Conservation (phyloP, 2,329 filamentous ascomycete genomes). For the Byssothecium circinans region DNA sequence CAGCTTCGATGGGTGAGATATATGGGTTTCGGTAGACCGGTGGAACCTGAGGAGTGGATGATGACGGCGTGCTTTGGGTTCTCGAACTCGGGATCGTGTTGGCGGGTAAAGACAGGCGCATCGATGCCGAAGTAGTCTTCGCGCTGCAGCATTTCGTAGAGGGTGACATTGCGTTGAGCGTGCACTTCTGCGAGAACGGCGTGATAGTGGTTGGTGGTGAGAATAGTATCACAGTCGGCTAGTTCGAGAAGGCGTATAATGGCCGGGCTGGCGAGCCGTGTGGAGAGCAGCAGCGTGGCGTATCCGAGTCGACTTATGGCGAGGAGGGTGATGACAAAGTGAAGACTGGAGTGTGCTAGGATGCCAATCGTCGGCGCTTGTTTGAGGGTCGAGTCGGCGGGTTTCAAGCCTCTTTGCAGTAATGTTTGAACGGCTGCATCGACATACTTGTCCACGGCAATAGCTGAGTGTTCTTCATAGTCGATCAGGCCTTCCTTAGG, state of each 20-base stretch:
- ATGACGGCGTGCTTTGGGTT: constrained; percentile 43
- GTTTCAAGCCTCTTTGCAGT: constrained; percentile 21
- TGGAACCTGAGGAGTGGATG: constrained; percentile 59
- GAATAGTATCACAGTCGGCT: constrained; percentile 22
- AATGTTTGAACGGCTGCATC: constrained; percentile 26
- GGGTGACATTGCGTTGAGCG: constrained; percentile 18
- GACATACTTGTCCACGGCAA: constrained; percentile 26
- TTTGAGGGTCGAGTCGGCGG: constrained; percentile 19
- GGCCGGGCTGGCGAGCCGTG: constrained; percentile 55
- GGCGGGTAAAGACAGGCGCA: constrained; percentile 16
- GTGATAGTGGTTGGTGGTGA: constrained; percentile 24
- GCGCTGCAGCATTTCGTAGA: constrained; percentile 27
- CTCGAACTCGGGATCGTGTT: constrained; percentile 24
- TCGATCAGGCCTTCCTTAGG: constrained; percentile 26
- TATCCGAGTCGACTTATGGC: constrained; percentile 60
- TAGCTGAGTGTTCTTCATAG: constrained; percentile 29
- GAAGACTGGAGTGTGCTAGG: constrained; percentile 57
- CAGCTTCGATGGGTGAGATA: constrained; percentile 56
- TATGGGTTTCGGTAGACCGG: constrained; percentile 66
- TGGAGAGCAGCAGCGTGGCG: constrained; percentile 58
- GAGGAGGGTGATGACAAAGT: constrained; percentile 58
- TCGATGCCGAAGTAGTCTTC: constrained; percentile 23
- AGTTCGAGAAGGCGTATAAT: constrained; percentile 48
- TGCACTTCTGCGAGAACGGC: constrained; percentile 33
- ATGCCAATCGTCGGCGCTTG: constrained; percentile 48